Base-by-base conservation (phyloP, 1,139 yeast species). In the Nakaseomyces uthaithaninus region DNA sequence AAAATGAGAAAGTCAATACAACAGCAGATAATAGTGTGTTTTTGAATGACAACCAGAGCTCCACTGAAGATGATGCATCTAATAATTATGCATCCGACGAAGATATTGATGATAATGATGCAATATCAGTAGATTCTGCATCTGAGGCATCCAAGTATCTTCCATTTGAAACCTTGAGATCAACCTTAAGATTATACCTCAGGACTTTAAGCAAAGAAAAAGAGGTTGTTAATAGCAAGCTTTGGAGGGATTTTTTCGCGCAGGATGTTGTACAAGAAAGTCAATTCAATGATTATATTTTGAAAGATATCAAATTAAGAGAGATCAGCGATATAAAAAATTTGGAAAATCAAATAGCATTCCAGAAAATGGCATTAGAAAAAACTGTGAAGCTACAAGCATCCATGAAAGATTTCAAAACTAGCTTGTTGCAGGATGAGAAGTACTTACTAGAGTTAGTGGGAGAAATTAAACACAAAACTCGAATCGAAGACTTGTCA, bases 141-240 rank as follows among this genome's bases (percentile, higher is more conserved):
- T 42, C 46, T 20, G 57, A 53, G 17, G 24, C 44, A 3, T 45
- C 47, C 25, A 47, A 38, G 30, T 57, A 52, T 23, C 57, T 75
- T 5, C 70, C 72, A 1, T 66, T 81, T 17, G 97, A 89, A 57
- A 78, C 77, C 49, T 71, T 85, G 48, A 66, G 97, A 35, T 69
- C 86, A 15, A 74, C 93, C 0, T 63, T 89, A 31, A 67, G 96
- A 41, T 85, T 89, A 0, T 89, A 82, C 54, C 53, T 89, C 40
- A 66, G 71, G 31, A 60, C 69, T 4, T 61, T 87, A 15, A 53
- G 74, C 4, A 65, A 70, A 25, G 72, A 73, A 37, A 69, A 75
- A 1, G 82, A 77, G 39, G 68, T 85, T 0, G 67, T 75, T 1
- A 69, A 72, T 42, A 73, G 79, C 28, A 61, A 65, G 1, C 64